phyloP scores from a whole-genome alignment of 805 yeast species.

The Saturnispora quitensis region DNA sequence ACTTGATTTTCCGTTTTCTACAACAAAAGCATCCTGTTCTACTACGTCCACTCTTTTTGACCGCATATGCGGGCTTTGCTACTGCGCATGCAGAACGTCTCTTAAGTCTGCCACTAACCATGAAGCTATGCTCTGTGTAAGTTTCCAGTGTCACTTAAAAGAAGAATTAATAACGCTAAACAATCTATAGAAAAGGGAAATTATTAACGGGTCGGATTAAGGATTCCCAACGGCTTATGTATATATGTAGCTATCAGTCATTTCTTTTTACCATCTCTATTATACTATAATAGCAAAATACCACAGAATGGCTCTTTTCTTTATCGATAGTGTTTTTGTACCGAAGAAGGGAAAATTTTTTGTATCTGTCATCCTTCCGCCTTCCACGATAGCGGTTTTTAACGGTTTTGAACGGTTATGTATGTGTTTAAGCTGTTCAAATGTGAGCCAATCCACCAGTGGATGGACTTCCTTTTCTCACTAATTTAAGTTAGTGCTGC shows the following conservation, averaged over 20 bases:
- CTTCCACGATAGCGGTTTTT: not conserved
- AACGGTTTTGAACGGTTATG: not conserved
- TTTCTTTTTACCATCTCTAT: not conserved
- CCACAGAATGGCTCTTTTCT: not conserved
- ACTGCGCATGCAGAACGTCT: not conserved
- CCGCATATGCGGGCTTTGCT: not conserved
- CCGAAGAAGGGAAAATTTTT: not conserved
- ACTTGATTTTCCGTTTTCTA: constrained; percentile 21
- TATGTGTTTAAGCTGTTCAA: not conserved
- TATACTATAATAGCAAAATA: not conserved
- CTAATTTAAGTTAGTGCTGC: not conserved
- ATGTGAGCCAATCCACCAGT: not conserved
- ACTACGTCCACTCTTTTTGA: constrained; percentile 2
- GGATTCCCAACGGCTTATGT: not conserved
- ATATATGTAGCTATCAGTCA: not conserved
- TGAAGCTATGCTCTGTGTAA: not conserved
- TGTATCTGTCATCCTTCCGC: not conserved
- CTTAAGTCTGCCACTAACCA: not conserved
- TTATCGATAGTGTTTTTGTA: not conserved
- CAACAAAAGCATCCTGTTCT: constrained; percentile 22
- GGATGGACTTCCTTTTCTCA: not conserved
- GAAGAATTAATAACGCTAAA: not conserved
- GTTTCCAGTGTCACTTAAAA: not conserved
- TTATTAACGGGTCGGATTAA: not conserved
- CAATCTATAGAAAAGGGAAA: not conserved